Evolutionary conservation across 2,329 filamentous ascomycete species (phyloP).

Genomic region (Aspergillus fischeri): DNA sequence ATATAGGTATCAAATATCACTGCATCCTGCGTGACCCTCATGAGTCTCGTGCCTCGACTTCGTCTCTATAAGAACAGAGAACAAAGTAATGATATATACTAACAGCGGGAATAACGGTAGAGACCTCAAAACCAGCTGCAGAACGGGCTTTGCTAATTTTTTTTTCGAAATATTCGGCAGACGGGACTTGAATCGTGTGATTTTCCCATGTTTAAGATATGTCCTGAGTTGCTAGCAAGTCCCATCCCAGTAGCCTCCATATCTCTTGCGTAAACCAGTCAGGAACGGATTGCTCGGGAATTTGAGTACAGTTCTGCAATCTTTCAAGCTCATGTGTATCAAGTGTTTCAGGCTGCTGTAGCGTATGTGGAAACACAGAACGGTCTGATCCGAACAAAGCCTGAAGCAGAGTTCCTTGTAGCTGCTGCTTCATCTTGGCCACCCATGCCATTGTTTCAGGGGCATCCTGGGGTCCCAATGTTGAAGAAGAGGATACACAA

Average conservation of each 20-base stretch:
- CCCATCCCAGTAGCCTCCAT: constrained; percentile 58
- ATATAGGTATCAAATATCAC: background rate
- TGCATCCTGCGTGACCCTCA: background rate
- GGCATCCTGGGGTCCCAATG: background rate
- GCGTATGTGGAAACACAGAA: constrained; percentile 22
- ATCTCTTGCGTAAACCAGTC: constrained; percentile 56
- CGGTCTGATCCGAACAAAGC: constrained; percentile 39
- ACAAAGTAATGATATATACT: background rate
- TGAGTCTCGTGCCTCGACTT: background rate
- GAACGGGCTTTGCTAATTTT: background rate
- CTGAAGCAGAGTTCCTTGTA: constrained; percentile 41
- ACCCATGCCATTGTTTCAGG: constrained; percentile 10
- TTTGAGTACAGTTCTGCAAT: background rate
- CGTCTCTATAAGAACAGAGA: background rate
- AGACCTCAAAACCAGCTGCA: too few relatives aligned
- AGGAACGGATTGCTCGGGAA: constrained; percentile 34
- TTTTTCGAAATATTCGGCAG: background rate
- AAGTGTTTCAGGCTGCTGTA: constrained; percentile 21
- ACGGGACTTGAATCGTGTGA: background rate
- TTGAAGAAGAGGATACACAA: background rate
- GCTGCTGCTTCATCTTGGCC: constrained; percentile 21
- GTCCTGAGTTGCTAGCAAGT: constrained; percentile 27
- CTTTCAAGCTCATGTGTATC: constrained; percentile 15
- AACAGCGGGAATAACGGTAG: background rate
- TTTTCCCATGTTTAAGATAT: background rate